Evolutionary conservation across 257 asterid genomes (phyloP), one percentile per base, ranked within the genome.

Genomic region (Nicotiana knightiana): DNA sequence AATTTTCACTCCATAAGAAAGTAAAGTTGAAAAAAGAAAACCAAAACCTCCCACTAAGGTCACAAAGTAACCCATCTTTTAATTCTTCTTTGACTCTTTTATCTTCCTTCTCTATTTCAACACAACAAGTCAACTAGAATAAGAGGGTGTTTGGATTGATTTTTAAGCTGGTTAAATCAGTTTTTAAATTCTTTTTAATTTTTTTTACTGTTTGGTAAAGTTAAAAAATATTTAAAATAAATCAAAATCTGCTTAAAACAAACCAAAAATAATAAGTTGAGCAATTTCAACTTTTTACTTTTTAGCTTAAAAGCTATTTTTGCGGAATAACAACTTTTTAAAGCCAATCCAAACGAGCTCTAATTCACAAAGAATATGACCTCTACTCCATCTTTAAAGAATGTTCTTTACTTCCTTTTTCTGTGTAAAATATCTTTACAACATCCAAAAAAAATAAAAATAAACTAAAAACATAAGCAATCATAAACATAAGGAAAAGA

Each of bases 401-500:
- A 78, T 84, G 78, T 84, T 79, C 43, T 73, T 84, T 82, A 17
- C 84, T 84, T 75, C 8, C 10, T 39, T 84, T 70, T 43, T 13
- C 11, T 55, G 6, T 70, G 70, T 73, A 57, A 55, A 67, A 18
- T 32, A 57, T 11, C 62, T 62, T 43, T 28, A 13, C 32, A 9
- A 24, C 24, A 75, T 51, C 80, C 17, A 75, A 28, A 51, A 28
- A 46, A 65, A 10, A 46, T 1, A 33, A 26, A 12, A 6, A 13
- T 2, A 43, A 43, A 43, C 51, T 43, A n/a, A 30, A n/a, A 15
- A 54, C 15, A 53, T 35, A 51, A 5, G 64, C 53, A 39, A 33
- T 48, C 87, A 90, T 57, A 85, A 87, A 18, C 83, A 57, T 16
- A 80, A 85, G 12, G 85, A 81, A 85, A 84, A 70, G 0, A 85